Evolutionary conservation across 768 basidiomycete species (phyloP), one percentile per base, ranked within the genome.

Genomic region (Strobilomyces dryophilus): DNA sequence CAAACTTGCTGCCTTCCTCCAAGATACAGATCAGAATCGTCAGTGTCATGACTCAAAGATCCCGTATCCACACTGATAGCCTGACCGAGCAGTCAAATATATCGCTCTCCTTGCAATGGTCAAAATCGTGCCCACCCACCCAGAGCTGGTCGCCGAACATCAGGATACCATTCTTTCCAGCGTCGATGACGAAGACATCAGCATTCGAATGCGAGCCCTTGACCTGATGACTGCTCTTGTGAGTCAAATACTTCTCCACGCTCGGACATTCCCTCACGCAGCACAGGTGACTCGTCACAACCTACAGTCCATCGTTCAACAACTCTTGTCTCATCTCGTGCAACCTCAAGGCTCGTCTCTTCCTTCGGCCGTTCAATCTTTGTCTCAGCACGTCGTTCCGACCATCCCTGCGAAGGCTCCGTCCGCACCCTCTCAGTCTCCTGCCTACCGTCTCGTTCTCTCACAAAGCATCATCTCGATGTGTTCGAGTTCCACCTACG

Each of bases 11-110:
- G 82, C 82, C 29, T 99, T 98, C 69, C 79, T 98, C 45, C 79
- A 93, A 66, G 95, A 98, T 69, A 71, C 84, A 42, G 97, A 99
- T 71, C 97, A 98, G 71, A 99, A 99, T 64, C 70, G 95, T 98
- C 71, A 64, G 95, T 77, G 49, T 55, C 37, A 47, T 56, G 44
- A 53, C n/a, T 55, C 58, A 51, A 42, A 45, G 24, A 34, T 55
- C 46, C 41, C 27, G 14, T 56, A 32, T 36, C 50, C 31, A 54
- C 48, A 57, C 59, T 69, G 49, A 51, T 59, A 46, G 40, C 49
- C 50, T 56, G 50, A 49, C 51, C 45, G 60, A 61, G n/a, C 63
- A 99, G 95, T 99, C 69, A 94, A 95, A 68, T 99, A 98, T 67
- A 98, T 99, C 55, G 89, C 97, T 0, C 78, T 99, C 29, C 78